Conservation (phyloP, 345 rosid species). For the Excoecaria cochinchinensis region DNA sequence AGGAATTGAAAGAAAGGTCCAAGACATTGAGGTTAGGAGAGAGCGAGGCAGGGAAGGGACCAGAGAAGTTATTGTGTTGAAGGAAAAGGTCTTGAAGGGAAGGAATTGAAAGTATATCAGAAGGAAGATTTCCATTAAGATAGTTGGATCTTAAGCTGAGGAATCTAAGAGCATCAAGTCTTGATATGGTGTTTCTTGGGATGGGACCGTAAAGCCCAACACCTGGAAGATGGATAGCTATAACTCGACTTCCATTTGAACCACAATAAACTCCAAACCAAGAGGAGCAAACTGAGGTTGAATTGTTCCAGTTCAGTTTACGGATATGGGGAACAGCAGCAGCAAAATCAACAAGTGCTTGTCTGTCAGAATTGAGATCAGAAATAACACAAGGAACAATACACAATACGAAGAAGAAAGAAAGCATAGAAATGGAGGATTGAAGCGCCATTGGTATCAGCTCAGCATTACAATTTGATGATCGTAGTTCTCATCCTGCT, state of each 20-base stretch:
- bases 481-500: not conserved
- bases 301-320: constrained; percentile 55
- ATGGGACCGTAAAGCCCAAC: constrained; percentile 63
- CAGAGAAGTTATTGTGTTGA: constrained; percentile 65
- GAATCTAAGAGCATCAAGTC: constrained; percentile 52
- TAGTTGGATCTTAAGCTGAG: constrained; percentile 75
- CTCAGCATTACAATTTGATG: constrained; percentile 6
- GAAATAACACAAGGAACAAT: constrained; percentile 22
- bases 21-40: constrained; percentile 46
- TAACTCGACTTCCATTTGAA: constrained; percentile 36
- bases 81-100: constrained; percentile 56
- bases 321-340: constrained; percentile 45
- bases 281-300: constrained; percentile 38
- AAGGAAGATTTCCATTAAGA: constrained; percentile 60
- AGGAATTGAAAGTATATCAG: constrained; percentile 57
- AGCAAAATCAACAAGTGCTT: constrained; percentile 58
- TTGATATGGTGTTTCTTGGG: constrained; percentile 49
- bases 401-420: constrained; percentile 24
- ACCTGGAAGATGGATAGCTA: constrained; percentile 62
- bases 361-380: constrained; percentile 50
- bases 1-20: constrained; percentile 68
- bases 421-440: constrained; percentile 19
- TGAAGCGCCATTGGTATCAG: constrained; percentile 31
- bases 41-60: constrained; percentile 38
- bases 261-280: constrained; percentile 72